phyloP scores from a whole-genome alignment of 2,329 filamentous ascomycete genomes.

The Celoporthe dispersa region DNA sequence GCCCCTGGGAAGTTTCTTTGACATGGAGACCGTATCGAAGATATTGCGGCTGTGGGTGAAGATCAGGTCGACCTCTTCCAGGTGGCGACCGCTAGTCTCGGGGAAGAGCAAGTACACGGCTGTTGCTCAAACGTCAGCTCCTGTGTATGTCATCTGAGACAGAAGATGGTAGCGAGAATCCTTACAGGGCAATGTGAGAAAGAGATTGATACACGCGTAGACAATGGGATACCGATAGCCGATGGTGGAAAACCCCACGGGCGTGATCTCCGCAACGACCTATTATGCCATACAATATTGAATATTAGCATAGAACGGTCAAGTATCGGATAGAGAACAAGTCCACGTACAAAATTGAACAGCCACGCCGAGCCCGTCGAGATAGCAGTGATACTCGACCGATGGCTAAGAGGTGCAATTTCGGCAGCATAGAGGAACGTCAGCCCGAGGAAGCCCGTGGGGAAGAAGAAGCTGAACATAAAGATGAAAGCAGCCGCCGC shows the following conservation, averaged over 20 bases:
- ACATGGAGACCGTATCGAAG: constrained; percentile 30
- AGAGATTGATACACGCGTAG: constrained; percentile 49
- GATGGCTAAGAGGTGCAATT: constrained; percentile 55
- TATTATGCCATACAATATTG: constrained; percentile 40
- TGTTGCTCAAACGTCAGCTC: neutral
- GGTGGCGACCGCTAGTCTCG: constrained; percentile 27
- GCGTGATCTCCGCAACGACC: constrained; percentile 49
- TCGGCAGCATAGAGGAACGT: constrained; percentile 66
- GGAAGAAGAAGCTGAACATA: constrained; percentile 63
- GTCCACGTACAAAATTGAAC: constrained; percentile 39
- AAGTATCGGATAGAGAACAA: neutral
- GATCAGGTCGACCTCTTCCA: constrained; percentile 31
- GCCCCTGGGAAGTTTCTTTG: constrained; percentile 25
- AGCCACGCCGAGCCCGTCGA: constrained; percentile 60
- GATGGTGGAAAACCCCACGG: constrained; percentile 53
- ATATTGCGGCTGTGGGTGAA: constrained; percentile 28
- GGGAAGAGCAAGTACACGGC: constrained; percentile 19
- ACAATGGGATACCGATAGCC: constrained; percentile 57
- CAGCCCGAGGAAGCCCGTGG: constrained; percentile 61
- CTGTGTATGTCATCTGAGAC: neutral
- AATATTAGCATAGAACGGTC: neutral
- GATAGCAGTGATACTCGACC: constrained; percentile 59
- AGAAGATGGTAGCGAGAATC: too few species aligned
- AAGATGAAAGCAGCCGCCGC: constrained; percentile 50
- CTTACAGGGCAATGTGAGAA: constrained; percentile 43